phyloP scores from a whole-genome alignment of 2,329 filamentous ascomycete species.

The Tolypocladium capitatum region DNA sequence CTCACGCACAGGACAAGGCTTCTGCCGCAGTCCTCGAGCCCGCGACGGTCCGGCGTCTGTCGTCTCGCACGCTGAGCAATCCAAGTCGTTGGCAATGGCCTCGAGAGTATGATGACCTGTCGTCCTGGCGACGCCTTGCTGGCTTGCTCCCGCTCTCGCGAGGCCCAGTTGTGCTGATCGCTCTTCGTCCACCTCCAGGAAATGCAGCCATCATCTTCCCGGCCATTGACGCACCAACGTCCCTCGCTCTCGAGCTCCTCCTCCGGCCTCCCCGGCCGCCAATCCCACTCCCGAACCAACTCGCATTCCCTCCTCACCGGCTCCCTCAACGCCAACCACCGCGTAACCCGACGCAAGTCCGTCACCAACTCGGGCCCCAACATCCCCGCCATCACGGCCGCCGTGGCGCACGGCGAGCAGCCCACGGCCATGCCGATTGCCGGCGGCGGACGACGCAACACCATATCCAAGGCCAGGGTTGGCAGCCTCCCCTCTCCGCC shows the following conservation, averaged over 20 bases:
- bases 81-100: slow-evolving; percentile 38
- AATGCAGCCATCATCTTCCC: slow-evolving; percentile 50
- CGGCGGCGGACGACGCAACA: slow-evolving; percentile 48
- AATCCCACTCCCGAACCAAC: slow-evolving; percentile 60
- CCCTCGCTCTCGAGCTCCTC: slow-evolving; percentile 45
- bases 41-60: slow-evolving; percentile 18
- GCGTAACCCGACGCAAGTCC: slow-evolving; percentile 87
- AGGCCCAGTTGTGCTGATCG: slow-evolving; percentile 22
- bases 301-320: slow-evolving; percentile 69
- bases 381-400: slow-evolving; percentile 62
- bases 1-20: slow-evolving; percentile 9
- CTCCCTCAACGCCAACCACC: slow-evolving; percentile 67
- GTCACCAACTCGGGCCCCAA: slow-evolving; percentile 65
- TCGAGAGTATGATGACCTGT: slow-evolving; percentile 39
- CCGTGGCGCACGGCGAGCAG: slow-evolving; percentile 53
- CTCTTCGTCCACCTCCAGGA: slow-evolving; percentile 30
- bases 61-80: slow-evolving; percentile 20
- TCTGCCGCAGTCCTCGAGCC: slow-evolving; percentile 11
- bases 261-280: slow-evolving; percentile 45
- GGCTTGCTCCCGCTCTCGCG: slow-evolving; percentile 17
- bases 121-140: slow-evolving; percentile 9
- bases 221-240: slow-evolving; percentile 53
- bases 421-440: slow-evolving; percentile 43
- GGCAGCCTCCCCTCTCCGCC: slow-evolving; percentile 50
- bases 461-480: slow-evolving; percentile 51